Evolutionary conservation across 2,329 filamentous ascomycete genomes (phyloP), one percentile per base, ranked within the genome.

Genomic region (Daldinia eschscholtzii): DNA sequence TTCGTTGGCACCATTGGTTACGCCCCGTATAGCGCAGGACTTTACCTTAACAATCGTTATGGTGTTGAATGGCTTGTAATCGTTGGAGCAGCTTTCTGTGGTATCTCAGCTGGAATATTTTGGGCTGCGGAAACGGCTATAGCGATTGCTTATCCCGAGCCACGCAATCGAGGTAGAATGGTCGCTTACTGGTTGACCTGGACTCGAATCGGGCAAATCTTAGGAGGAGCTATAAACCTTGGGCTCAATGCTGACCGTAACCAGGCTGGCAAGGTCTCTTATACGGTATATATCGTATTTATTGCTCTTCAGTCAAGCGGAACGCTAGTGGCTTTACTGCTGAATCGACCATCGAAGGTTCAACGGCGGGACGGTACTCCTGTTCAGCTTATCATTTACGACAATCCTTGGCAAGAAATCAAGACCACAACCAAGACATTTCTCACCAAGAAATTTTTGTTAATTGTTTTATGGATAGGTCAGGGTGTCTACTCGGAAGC

Each of bases 71-170:
- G 91, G 91, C 84, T 93, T 9, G 85, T 89, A 0, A 83, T 93
- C 0, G 78, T 93, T 7, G 91, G 91, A 0, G 90, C 89, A 0
- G 89, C 89, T 0, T 81, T 91, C 0, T 93, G 91, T 70, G 91
- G 91, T 18, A 83, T 92, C 35, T 90, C 88, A 0, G 91, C 91
- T 0, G 91, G 91, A 0, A 83, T 93, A 0, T 93, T 93, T 78
- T 93, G 91, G 91, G 89, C 89, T 83, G 88, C 91, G 0, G 91
- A 93, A 79, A 89, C 89, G 0, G 91, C 91, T 0, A 92, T 93
- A 64, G 91, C 91, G 0, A 86, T 93, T 20, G 85, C 88, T 0
- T 93, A 93, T 70, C 91, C 91, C 0, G 91, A 93, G 73, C 89
- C 90, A 0, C 88, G 87, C 75, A 91, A 91, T 55, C 85, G 87